Base-by-base conservation (phyloP, 768 basidiomycete genomes). In the Lyophyllum shimeji region DNA sequence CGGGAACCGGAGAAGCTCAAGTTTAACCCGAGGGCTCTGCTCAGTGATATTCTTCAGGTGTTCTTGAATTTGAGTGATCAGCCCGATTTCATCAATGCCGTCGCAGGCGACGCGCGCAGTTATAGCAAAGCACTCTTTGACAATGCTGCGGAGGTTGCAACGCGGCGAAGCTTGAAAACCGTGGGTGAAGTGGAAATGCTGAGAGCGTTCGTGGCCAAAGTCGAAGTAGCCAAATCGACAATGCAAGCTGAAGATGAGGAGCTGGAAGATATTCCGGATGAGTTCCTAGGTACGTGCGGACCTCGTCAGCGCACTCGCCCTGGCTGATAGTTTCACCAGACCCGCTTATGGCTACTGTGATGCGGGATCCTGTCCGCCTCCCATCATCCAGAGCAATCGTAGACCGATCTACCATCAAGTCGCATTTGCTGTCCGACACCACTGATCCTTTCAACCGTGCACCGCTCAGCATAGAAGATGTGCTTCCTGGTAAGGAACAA, bases 391-490 rank as follows among this genome's bases (percentile, higher is more conserved):
- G 76, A 51, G 75, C 83, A 0, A 80, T 90, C 31, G 69, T 99
- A 42, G 97, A 99, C 69, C 84, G 91, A 21, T 79, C 89, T 1
- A 98, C 95, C 1, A 98, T 99, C 76, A 96, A 96, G 65, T 90
- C 94, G 0, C 95, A 97, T 69, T 74, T 98, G 33, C 76, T 99
- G 18, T 96, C 94, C 0, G 95, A 97, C 64, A 72, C 86, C 17
- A 91, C 85, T 51, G 97, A 99, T 71, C 97, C 97, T 1, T 99
- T 98, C 82, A 99, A 98, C 71, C 87, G 97, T 25, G 75, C 79
- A 31, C 93, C 96, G 1, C 76, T 97, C 24, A 70, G 76, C 9
- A 84, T 95, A 59, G 89, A 89, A 52, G 90, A 95, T 11, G 87
- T 95, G 13, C 68, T 86, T 55, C 83, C 92, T 24, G 73, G 95